Evolutionary conservation across 1,139 yeast species (phyloP), one percentile per base, ranked within the genome.

Genomic region (Sugiyamaella castrensis): DNA sequence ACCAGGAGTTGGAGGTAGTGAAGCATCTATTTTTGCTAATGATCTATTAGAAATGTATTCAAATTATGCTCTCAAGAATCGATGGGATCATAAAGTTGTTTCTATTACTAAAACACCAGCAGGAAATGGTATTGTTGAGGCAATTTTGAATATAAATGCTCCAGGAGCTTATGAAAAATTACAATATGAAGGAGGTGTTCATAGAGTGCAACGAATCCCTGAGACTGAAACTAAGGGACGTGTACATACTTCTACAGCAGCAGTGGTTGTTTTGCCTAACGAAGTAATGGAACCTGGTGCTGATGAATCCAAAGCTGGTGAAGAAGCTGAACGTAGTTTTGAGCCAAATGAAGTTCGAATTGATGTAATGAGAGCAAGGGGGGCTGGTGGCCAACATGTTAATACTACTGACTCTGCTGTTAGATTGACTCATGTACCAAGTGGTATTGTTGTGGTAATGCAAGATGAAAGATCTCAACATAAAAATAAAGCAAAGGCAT

Each of bases 361-460:
- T 4, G 98, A 94, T 66, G 88, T 94, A 11, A 94, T 91, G 97
- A 75, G 98, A 60, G 88, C 98, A 0, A 82, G 96, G 47, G 99
- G 98, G 2, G 86, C 95, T 56, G 99, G 99, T 48, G 99, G 99
- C 0, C 99, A 92, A 69, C 98, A 94, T 65, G 99, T 92, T 42
- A 92, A 94, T 64, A 92, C 97, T 15, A 92, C 98, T 0, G 98
- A 92, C 65, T 88, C 97, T 0, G 99, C 98, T 0, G 98, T 92
- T 15, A 76, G 98, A 59, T 71, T 94, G 34, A 89, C 94, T 0
- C 99, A 92, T 69, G 74, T 85, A 15, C 98, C 98, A 1, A 83
- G 96, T 0, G 97, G 98, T 2, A 81, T 88, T 39, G 83, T 81
- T 11, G 96, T 92, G 2, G 76, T 82, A 48, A 95, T 92, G 74